These are phyloP conservation scores for Rhodocollybia butyracea DNA, from an alignment of 768 basidiomycete genomes.

Conservation along the genomic window DNA sequence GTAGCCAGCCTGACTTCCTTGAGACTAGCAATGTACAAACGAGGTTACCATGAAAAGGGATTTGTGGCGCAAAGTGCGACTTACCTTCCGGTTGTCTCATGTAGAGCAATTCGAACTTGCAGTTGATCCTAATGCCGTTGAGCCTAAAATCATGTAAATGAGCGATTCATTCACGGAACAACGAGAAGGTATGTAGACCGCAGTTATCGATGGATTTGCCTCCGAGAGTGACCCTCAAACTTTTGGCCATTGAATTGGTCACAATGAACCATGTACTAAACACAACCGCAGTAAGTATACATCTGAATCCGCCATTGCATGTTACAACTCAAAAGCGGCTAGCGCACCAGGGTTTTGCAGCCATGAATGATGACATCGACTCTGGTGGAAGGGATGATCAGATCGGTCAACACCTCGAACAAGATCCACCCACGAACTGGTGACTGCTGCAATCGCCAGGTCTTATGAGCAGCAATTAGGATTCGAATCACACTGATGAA, in stretches of 20 bases:
- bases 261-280: conserved; percentile 44
- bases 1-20: conserved; percentile 68
- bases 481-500: conserved; percentile 36
- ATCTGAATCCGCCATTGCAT: conserved; percentile 12
- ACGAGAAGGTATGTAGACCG: conserved; percentile 62
- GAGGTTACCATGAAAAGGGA: conserved; percentile 6
- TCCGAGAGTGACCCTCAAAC: conserved; percentile 76
- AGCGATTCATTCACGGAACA: conserved; percentile 17
- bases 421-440: conserved; percentile 31
- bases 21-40: conserved; percentile 44
- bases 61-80: conserved; percentile 6
- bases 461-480: conserved; percentile 30
- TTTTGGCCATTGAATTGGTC: conserved; percentile 58
- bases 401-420: conserved; percentile 6
- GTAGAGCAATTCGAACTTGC: conserved; percentile 31
- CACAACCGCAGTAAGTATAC: neutral
- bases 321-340: neutral
- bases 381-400: conserved; percentile 20
- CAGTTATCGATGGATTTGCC: conserved; percentile 88
- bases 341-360: conserved; percentile 42
- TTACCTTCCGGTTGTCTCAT: conserved; percentile 46
- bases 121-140: conserved; percentile 41
- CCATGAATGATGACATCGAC: conserved; percentile 37
- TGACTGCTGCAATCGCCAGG: conserved; percentile 40
- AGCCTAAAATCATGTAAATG: conserved; percentile 26